Base-by-base conservation (phyloP, 2,329 filamentous ascomycete species). In the Talaromyces sp. region DNA sequence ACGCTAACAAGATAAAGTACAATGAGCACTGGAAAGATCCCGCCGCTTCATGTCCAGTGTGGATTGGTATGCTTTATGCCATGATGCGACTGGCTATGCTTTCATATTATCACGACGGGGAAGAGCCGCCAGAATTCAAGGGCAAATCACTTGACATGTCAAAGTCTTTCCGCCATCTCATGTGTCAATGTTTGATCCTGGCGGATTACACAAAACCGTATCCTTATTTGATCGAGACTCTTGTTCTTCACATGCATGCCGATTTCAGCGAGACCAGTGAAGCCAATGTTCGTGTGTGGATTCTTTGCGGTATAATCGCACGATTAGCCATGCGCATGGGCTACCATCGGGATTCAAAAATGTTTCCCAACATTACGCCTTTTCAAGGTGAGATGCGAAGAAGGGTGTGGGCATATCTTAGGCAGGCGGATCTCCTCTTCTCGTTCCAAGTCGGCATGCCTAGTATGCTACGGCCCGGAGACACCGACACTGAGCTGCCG, bases 381-480 rank as follows among this genome's bases (percentile, higher is more conserved):
- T 88, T 87, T 69, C 82, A 87, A 70, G 87, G 84, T 14, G 87
- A 89, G 74, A 87, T 83, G 76, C 77, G 82, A 31, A 75, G 82
- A 33, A 75, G 82, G 45, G 74, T 83, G 16, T 84, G 82, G 82
- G 76, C 77, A 0, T 81, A 80, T 71, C 78, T 83, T 9, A 74
- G 80, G 39, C 86, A 88, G 71, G 81, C 89, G 56, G 89, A 91
- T 71, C 75, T 88, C 2, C 75, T 90, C 3, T 86, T 88, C 31
- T 85, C 87, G 1, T 90, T 89, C 71, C 88, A 90, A 71, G 82
- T 90, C 66, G 88, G 88, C 2, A 78, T 91, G 62, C 89, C 89
- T 2, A 83, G 83, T 70, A 88, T 90, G 85, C 81, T 90, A 52
- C 82, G 87, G 64, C 80, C 83, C 27, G 84, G 88, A 41, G 87